These are phyloP conservation scores for Trypanosoma theileri DNA, from an alignment of 208 protist species.

Conservation along the genomic window DNA sequence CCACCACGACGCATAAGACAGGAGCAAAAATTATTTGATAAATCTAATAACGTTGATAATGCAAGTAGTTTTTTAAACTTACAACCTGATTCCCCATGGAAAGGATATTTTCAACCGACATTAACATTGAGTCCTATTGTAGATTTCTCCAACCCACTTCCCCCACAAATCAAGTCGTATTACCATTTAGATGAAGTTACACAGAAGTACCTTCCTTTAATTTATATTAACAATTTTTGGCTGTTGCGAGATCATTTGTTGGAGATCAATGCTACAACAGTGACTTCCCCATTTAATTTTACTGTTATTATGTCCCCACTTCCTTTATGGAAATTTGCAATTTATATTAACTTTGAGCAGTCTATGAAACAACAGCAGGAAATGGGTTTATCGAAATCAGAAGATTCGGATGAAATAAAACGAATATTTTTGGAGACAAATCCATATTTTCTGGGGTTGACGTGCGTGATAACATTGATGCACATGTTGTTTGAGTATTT, in stretches of 20 bases:
- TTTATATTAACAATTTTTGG: conserved; percentile 96
- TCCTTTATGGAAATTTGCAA: conserved; percentile 60
- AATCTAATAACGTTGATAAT: conserved; percentile 4
- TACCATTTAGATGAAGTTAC: conserved; percentile 31
- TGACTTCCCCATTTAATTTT: conserved; percentile 40
- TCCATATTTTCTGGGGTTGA: conserved; percentile 93
- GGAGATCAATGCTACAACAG: conserved; percentile 80
- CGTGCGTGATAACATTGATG: conserved; percentile 93
- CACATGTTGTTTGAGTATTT: conserved; percentile 98
- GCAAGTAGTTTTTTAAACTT: not conserved
- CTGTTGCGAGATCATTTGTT: conserved; percentile 79
- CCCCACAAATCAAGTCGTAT: conserved; percentile 26
- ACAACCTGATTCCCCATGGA: conserved; percentile 25
- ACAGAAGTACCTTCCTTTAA: conserved; percentile 76
- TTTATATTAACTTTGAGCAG: conserved; percentile 84
- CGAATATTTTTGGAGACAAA: conserved; percentile 97
- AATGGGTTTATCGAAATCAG: conserved; percentile 56
- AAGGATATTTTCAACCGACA: conserved; percentile 55
- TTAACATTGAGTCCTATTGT: conserved; percentile 74
- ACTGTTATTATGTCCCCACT: conserved; percentile 51
- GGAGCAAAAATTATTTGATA: conserved; percentile 30
- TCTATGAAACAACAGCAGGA: conserved; percentile 69
- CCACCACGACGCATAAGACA: conserved; percentile 30
- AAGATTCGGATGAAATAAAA: conserved; percentile 81
- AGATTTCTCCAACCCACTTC: conserved; percentile 65